These are phyloP conservation scores for Adansonia digitata DNA, from an alignment of 345 rosid genomes.

Conservation along the genomic window DNA sequence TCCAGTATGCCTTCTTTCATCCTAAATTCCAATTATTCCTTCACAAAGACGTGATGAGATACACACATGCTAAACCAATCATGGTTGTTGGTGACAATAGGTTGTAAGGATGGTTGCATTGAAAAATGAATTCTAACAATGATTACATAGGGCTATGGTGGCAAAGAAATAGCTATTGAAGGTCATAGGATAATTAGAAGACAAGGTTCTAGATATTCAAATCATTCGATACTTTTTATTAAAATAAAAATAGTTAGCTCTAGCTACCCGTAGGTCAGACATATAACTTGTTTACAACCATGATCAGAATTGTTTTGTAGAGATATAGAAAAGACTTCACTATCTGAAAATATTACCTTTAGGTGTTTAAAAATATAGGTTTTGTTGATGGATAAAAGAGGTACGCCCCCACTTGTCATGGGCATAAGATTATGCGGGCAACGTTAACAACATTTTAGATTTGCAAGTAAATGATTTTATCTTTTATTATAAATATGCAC, in stretches of 20 bases:
- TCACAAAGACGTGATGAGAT: constrained; percentile 87
- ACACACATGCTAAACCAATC: constrained; percentile 54
- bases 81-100: constrained; percentile 49
- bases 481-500: not conserved
- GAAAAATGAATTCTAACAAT: constrained; percentile 84
- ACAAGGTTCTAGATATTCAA: constrained; percentile 38
- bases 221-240: not conserved
- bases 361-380: constrained; percentile 84
- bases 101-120: constrained; percentile 47
- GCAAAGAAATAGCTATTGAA: constrained; percentile 75
- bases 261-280: not conserved
- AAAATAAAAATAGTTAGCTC: not conserved
- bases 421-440: constrained; percentile 70
- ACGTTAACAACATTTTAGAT: constrained; percentile 74
- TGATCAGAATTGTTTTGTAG: constrained; percentile 73
- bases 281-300: constrained; percentile 17
- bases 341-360: constrained; percentile 90
- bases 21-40: constrained; percentile 77
- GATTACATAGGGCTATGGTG: constrained; percentile 88
- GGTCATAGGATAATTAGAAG: constrained; percentile 95
- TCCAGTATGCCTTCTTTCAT: not conserved
- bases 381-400: constrained; percentile 92
- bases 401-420: constrained; percentile 72
- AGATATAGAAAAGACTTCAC: constrained; percentile 89
- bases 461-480: constrained; percentile 49